phyloP scores from a whole-genome alignment of 1,284 basidiomycete species.

The Porogramme epimiltina region DNA sequence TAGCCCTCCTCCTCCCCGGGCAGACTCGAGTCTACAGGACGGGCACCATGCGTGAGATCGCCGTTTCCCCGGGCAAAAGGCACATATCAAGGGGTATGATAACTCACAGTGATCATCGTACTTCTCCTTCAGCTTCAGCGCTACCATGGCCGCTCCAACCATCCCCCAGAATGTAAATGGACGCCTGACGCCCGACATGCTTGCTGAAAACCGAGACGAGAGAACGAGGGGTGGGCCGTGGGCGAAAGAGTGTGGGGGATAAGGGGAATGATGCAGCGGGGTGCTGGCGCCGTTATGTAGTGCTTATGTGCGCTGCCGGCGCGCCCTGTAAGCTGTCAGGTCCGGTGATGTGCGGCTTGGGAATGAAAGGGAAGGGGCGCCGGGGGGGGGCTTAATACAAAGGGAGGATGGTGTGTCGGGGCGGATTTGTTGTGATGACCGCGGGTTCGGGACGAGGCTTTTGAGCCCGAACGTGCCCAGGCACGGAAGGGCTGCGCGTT shows the following conservation, averaged over 20 bases:
- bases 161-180: slow-evolving; percentile 40
- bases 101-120: slow-evolving; percentile 47
- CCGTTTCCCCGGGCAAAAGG: no score
- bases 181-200: slow-evolving; percentile 20
- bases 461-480: no score
- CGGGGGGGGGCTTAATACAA: no score
- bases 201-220: not conserved
- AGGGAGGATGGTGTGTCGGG: no score
- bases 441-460: no score
- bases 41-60: not conserved
- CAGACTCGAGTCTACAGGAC: slow-evolving; percentile 41
- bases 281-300: no score
- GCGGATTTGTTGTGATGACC: no score
- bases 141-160: slow-evolving; percentile 47
- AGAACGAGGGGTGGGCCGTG: slow-evolving; percentile 3
- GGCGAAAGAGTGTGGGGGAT: slow-evolving; percentile 3
- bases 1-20: slow-evolving; percentile 43
- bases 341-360: not conserved
- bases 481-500: no score
- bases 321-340: slow-evolving; percentile 1
- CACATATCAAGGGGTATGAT: no score
- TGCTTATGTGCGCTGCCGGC: no score
- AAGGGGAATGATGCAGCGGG: slow-evolving; percentile 4
- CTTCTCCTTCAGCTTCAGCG: slow-evolving; percentile 50
- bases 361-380: not conserved